These are phyloP conservation scores for Fusarium sp. DNA, from an alignment of 2,329 filamentous ascomycete species.

Conservation along the genomic window DNA sequence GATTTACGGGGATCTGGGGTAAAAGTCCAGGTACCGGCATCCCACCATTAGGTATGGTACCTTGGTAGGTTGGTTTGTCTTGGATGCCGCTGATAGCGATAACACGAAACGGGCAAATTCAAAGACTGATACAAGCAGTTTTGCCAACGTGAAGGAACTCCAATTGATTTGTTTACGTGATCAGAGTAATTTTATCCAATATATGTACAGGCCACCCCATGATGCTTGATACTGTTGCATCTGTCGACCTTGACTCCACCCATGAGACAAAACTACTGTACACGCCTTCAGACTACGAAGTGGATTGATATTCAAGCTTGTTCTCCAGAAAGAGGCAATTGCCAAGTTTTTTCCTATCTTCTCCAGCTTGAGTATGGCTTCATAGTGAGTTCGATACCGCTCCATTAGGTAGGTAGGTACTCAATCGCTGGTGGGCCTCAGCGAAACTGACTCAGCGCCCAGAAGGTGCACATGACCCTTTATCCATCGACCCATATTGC, in stretches of 20 bases:
- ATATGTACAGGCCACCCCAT: not conserved
- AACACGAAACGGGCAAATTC: not conserved
- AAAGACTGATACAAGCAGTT: not conserved
- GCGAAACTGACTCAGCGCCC: slow-evolving; percentile 21
- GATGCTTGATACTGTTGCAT: not conserved
- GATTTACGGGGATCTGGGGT: slow-evolving; percentile 41
- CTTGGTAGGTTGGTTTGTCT: not conserved
- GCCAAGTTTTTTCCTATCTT: not conserved
- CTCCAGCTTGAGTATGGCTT: not conserved
- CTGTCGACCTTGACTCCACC: not conserved
- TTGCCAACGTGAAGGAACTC: not conserved
- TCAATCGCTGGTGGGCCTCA: slow-evolving; percentile 7
- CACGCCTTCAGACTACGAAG: not conserved
- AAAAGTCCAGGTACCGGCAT: slow-evolving; percentile 32
- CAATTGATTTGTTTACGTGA: not conserved
- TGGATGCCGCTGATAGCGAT: slow-evolving; percentile 9
- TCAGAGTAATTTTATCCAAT: not conserved
- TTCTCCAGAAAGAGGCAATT: not conserved
- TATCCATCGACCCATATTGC: slow-evolving; percentile 18
- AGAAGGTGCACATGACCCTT: slow-evolving; percentile 25
- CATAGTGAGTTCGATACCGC: slow-evolving; percentile 35
- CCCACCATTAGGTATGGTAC: not conserved
- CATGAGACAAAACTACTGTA: not conserved
- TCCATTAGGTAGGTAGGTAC: not conserved
- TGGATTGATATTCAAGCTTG: not conserved